These are phyloP conservation scores for Alternaria conjuncta DNA, from an alignment of 2,329 filamentous ascomycete species.

Conservation along the genomic window DNA sequence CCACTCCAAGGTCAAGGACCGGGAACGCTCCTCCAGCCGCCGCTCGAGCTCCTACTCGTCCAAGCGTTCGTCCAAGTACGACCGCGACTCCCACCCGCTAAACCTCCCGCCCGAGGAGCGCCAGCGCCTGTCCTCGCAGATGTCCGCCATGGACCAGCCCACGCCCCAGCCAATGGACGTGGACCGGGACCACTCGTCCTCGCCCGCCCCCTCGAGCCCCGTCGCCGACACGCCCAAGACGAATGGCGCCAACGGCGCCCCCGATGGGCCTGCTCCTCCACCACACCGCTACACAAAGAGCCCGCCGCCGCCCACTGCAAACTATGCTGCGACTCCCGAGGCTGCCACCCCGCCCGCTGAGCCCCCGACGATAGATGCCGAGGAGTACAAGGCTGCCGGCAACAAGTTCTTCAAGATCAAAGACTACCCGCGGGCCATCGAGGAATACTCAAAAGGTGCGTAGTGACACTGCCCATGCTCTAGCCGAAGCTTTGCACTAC, in stretches of 20 bases:
- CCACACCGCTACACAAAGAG: conserved; percentile 68
- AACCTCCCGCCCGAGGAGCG: conserved; percentile 91
- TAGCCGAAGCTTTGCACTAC: conserved; percentile 16
- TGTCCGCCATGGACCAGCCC: conserved; percentile 65
- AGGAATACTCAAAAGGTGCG: conserved; percentile 93
- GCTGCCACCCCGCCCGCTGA: conserved; percentile 49
- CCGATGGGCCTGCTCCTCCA: conserved; percentile 69
- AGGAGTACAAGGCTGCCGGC: conserved; percentile 88
- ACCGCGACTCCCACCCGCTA: conserved; percentile 80
- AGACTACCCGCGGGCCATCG: conserved; percentile 85
- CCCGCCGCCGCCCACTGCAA: conserved; percentile 53
- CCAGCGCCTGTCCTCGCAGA: conserved; percentile 72
- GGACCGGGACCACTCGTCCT: conserved; percentile 68
- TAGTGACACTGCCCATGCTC: conserved; percentile 23
- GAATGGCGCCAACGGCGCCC: conserved; percentile 54
- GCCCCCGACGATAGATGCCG: conserved; percentile 74
- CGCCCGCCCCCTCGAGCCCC: conserved; percentile 60
- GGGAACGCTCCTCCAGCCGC: conserved; percentile 35
- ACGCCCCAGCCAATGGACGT: conserved; percentile 74
- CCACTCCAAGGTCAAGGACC: conserved; percentile 40
- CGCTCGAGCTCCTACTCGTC: conserved; percentile 42
- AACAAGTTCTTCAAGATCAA: conserved; percentile 98
- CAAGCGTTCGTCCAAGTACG: conserved; percentile 52
- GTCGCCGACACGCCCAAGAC: conserved; percentile 56
- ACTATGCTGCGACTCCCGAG: conserved; percentile 47